Percentiles rank a stretch among this genome's conserved stretches.
Evolutionary conservation across 2,329 filamentous ascomycete species (phyloP).

Genomic region (Leptosphaerulina australis): DNA sequence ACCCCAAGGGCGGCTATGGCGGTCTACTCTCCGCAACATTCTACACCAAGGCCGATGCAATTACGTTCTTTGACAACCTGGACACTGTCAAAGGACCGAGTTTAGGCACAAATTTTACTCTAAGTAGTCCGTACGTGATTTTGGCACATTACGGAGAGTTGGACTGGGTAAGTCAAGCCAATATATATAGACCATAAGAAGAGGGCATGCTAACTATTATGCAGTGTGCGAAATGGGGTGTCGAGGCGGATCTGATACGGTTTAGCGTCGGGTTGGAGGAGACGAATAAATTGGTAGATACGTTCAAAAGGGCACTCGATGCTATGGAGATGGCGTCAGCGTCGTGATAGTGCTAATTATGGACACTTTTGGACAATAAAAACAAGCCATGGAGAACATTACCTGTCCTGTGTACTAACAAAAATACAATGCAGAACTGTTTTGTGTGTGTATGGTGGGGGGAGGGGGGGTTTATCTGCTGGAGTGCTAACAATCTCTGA

Average conservation of each 20-base stretch:
- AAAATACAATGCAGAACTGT: too few species aligned
- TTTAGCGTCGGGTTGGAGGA: conserved; percentile 92
- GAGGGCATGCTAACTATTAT: conserved; percentile 19
- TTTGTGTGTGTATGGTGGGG: too few species aligned
- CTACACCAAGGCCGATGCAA: conserved; percentile 69
- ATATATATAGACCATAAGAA: not conserved
- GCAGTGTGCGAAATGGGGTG: conserved; percentile 76
- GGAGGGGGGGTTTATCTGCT: too few species aligned
- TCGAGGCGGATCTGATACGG: conserved; percentile 78
- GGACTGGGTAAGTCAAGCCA: conserved; percentile 69
- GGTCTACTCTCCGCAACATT: conserved; percentile 88
- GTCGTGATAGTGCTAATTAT: not conserved
- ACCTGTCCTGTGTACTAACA: too few species aligned
- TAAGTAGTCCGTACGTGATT: conserved; percentile 88
- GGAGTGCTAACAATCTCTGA: too few species aligned
- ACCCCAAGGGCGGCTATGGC: conserved; percentile 81
- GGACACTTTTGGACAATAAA: too few species aligned
- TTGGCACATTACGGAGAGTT: conserved; percentile 90
- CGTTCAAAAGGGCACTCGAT: conserved; percentile 72
- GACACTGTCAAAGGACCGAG: conserved; percentile 93
- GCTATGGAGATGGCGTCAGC: conserved; percentile 50
- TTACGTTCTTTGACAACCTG: conserved; percentile 83
- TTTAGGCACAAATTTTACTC: conserved; percentile 93
- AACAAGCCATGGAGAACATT: too few species aligned
- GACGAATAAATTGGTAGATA: conserved; percentile 65